These are phyloP conservation scores for Microdochium trichocladiopsis DNA, from an alignment of 2,329 filamentous ascomycete genomes.

Conservation along the genomic window DNA sequence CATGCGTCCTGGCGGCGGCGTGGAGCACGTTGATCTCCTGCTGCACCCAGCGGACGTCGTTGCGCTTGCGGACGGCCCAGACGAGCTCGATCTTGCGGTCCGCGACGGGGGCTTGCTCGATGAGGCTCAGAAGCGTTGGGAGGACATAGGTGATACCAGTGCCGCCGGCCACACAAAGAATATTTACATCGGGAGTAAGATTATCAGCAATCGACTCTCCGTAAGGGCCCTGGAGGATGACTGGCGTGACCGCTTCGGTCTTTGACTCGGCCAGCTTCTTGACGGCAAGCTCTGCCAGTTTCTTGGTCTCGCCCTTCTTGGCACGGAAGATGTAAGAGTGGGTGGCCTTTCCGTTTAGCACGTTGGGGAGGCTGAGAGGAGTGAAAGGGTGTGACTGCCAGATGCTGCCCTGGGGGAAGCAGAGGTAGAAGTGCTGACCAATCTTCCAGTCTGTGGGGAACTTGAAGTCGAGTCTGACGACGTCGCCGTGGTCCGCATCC, in stretches of 20 bases:
- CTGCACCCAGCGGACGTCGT: constrained; percentile 51
- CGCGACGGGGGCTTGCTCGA: constrained; percentile 17
- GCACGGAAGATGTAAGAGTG: constrained; percentile 53
- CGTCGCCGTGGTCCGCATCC: constrained; percentile 49
- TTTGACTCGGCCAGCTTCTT: constrained; percentile 22
- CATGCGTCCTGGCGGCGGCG: constrained; percentile 25
- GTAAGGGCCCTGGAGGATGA: constrained; percentile 59
- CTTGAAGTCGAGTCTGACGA: constrained; percentile 60
- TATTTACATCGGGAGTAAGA: constrained; percentile 31
- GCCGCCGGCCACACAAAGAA: constrained; percentile 49
- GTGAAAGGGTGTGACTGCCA: constrained; percentile 72
- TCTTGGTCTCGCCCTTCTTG: constrained; percentile 51
- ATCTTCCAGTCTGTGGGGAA: constrained; percentile 57
- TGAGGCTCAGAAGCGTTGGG: constrained; percentile 36
- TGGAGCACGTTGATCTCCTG: constrained; percentile 46
- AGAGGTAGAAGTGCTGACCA: constrained; percentile 67
- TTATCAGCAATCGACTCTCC: constrained; percentile 41
- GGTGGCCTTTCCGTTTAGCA: constrained; percentile 29
- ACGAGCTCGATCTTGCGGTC: constrained; percentile 51
- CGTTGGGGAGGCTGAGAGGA: constrained; percentile 45
- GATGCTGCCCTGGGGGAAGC: constrained; percentile 57
- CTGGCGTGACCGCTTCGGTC: constrained; percentile 33
- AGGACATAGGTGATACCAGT: constrained; percentile 52
- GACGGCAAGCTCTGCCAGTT: constrained; percentile 37
- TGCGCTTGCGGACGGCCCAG: constrained; percentile 52